Evolutionary conservation across 306 rosid genomes (phyloP).

Genomic region (Acacia crassicarpa): DNA sequence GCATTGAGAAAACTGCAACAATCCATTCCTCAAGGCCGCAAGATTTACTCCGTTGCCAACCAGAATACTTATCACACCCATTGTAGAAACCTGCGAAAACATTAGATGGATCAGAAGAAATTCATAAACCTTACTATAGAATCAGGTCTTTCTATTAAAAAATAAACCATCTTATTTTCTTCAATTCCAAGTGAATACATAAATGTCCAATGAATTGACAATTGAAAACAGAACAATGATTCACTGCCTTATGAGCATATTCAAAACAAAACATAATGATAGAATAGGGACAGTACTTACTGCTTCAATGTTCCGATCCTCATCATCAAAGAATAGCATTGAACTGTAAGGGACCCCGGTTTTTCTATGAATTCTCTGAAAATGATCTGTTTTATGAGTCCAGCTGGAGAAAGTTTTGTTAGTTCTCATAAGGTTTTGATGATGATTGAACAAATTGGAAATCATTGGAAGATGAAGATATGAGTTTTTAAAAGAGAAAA

Average conservation of each 20-base stretch:
- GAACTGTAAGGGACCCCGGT: slow-evolving; percentile 30
- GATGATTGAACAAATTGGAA: too few species aligned
- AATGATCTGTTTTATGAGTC: slow-evolving; percentile 37
- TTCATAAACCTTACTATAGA: background rate
- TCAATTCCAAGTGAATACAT: background rate
- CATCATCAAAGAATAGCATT: slow-evolving; percentile 40
- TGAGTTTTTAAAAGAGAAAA: too few species aligned
- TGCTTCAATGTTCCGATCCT: slow-evolving; percentile 30
- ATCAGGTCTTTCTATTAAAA: background rate
- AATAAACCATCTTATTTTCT: background rate
- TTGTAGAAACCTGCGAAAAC: slow-evolving; percentile 21
- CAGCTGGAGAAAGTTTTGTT: slow-evolving; percentile 34
- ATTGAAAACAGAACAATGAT: background rate
- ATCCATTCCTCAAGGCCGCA: slow-evolving; percentile 27
- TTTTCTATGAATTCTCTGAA: slow-evolving; percentile 28
- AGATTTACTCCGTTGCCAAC: slow-evolving; percentile 31
- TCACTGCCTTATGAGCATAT: background rate
- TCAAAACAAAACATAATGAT: background rate
- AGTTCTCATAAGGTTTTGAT: too few species aligned
- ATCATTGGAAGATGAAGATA: too few species aligned
- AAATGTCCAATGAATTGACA: background rate
- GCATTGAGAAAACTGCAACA: slow-evolving; percentile 25
- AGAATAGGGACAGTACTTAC: slow-evolving; percentile 3
- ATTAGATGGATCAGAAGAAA: background rate
- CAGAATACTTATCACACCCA: slow-evolving; percentile 38